Evolutionary conservation across 257 asterid species (phyloP).

Genomic region (Lycium barbarum): DNA sequence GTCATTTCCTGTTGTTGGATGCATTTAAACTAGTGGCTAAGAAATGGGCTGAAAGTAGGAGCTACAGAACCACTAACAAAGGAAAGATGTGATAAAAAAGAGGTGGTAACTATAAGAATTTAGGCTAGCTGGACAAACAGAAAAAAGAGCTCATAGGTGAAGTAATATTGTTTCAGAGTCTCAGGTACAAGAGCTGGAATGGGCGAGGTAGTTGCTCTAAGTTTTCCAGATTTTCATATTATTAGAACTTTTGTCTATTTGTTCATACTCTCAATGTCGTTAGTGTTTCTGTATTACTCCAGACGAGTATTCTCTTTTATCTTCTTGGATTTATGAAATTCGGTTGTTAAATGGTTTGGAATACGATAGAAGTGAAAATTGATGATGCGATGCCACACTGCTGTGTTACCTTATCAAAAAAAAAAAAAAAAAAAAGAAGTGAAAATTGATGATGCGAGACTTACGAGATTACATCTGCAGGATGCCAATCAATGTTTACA

Average conservation of each 20-base stretch:
- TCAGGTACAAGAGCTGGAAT: background rate
- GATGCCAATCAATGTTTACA: constrained; percentile 95
- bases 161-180: background rate
- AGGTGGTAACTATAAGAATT: background rate
- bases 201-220: background rate
- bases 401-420: no score
- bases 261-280: background rate
- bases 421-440: no score
- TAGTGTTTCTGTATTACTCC: background rate
- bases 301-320: background rate
- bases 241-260: background rate
- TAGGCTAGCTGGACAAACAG: background rate
- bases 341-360: background rate
- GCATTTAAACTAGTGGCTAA: constrained; percentile 11
- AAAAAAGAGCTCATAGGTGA: background rate
- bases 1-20: background rate
- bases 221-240: background rate
- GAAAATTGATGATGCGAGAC: background rate
- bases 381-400: background rate
- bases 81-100: background rate
- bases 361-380: background rate
- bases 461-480: constrained; percentile 45
- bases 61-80: background rate
- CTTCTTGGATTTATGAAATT: background rate
- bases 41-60: constrained; percentile 9